Evolutionary conservation across 2,329 filamentous ascomycete species (phyloP).

Genomic region (Hortaea werneckii): DNA sequence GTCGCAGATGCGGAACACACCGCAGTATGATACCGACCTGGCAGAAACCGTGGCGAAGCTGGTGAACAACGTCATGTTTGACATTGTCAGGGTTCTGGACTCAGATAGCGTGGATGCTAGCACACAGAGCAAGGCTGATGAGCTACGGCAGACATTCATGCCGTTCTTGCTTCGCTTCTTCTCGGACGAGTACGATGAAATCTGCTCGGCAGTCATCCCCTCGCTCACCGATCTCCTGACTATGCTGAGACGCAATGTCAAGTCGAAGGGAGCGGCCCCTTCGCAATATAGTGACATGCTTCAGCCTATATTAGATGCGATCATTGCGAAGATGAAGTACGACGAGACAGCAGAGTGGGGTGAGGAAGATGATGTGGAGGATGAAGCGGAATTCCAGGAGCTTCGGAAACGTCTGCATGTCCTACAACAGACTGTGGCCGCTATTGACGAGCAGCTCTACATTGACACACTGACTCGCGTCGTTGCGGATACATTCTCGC

Average conservation of each 20-base stretch:
- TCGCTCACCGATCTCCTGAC: slow-evolving; percentile 86
- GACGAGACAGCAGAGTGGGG: slow-evolving; percentile 93
- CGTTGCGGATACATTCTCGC: slow-evolving; percentile 77
- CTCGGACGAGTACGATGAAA: slow-evolving; percentile 94
- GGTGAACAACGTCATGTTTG: slow-evolving; percentile 78
- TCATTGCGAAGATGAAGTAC: slow-evolving; percentile 93
- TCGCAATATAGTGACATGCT: slow-evolving; percentile 72
- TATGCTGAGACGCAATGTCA: slow-evolving; percentile 73
- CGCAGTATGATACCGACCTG: slow-evolving; percentile 87
- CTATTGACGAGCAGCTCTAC: slow-evolving; percentile 78
- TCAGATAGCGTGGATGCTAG: slow-evolving; percentile 52
- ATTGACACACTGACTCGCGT: slow-evolving; percentile 79
- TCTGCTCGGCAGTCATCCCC: slow-evolving; percentile 91
- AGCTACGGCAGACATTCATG: slow-evolving; percentile 71
- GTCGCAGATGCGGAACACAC: slow-evolving; percentile 65
- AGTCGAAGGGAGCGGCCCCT: slow-evolving; percentile 52
- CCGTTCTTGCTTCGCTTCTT: slow-evolving; percentile 88
- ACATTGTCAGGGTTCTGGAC: slow-evolving; percentile 80
- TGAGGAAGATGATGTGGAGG: slow-evolving; percentile 85
- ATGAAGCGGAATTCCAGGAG: slow-evolving; percentile 96
- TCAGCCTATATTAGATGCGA: slow-evolving; percentile 77
- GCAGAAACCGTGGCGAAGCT: slow-evolving; percentile 92
- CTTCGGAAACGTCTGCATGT: slow-evolving; percentile 81
- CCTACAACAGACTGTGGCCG: slow-evolving; percentile 84
- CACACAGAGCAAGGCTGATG: slow-evolving; percentile 64